Evolutionary conservation across 129 eudicot species (phyloP), one percentile per base, ranked within the genome.

Genomic region (Arctium minus): DNA sequence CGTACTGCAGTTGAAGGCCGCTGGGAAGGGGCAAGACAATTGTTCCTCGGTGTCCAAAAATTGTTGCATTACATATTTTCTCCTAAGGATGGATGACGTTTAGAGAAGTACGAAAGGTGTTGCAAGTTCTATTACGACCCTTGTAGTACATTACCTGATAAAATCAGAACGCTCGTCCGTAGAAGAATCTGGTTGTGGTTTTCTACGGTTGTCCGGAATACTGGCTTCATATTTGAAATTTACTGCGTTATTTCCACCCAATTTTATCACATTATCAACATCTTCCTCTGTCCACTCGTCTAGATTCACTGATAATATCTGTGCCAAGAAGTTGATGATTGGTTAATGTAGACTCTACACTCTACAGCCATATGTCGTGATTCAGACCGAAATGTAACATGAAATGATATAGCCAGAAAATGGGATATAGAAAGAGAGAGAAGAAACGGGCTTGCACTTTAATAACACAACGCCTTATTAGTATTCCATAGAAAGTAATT

Each of bases 231-330:
- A 95, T 83, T 91, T 93, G 78, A 75, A 75, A 85, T 95, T 95
- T 32, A 90, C 91, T 13, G 85, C 91, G 0, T 35, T 48, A 76
- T 95, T 95, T 74, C 99, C 99, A 48, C 97, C 99, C 81, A 91
- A 81, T 72, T 90, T 89, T 44, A 81, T 83, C 81, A 95, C 85
- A 9, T 82, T 76, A 83, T 93, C 96, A 77, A 95, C 97, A 88
- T 93, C 94, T 56, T 95, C 97, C 72, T 93, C 86, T 53, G 93
- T 89, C 99, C 99, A 95, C 6, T 93, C 99, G 36, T 95, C 99
- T 72, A 95, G 88, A 70, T 90, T 95, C 87, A 91, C 91, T 8
- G 99, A 95, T 56, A 92, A 90, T 65, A 95, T 93, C 99, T 95
- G 83, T 32, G 7, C 22, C 40, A 73, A 70, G 30, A 78, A 79